Evolutionary conservation across 2,329 filamentous ascomycete genomes (phyloP).

Genomic region (Paracamarosporium sp.): DNA sequence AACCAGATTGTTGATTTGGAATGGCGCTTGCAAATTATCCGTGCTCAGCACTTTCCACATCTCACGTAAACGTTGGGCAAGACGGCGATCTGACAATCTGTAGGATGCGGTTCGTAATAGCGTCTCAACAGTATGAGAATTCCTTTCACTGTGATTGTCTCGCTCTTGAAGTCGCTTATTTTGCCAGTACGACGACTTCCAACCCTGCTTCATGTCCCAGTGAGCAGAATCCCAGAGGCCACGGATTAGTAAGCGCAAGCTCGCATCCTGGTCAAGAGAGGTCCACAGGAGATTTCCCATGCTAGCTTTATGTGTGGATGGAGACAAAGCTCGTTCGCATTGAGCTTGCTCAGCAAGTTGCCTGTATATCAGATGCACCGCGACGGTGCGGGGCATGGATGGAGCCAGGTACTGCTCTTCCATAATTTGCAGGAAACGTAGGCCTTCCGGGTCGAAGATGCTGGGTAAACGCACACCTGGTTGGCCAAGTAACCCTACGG

Average conservation of each 20-base stretch:
- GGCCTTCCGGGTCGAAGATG: conserved; percentile 15
- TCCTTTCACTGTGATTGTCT: not conserved
- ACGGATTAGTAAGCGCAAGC: conserved; percentile 19
- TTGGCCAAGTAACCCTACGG: not conserved
- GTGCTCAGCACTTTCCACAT: conserved; percentile 7
- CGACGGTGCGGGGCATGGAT: conserved; percentile 8
- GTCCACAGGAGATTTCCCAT: no score
- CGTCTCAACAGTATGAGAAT: not conserved
- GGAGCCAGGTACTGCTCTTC: conserved; percentile 8
- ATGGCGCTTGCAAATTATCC: not conserved
- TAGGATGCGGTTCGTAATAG: conserved; percentile 6
- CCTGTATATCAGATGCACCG: conserved; percentile 14
- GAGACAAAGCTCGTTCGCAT: conserved; percentile 1
- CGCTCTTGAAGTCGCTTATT: not conserved
- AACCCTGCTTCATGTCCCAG: not conserved
- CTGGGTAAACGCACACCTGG: conserved; percentile 3
- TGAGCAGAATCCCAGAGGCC: conserved; percentile 16
- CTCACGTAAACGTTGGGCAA: conserved; percentile 5
- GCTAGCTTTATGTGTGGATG: not conserved
- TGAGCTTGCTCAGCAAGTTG: conserved; percentile 18
- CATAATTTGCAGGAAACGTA: conserved; percentile 20
- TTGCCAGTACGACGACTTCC: not conserved
- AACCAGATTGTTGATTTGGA: not conserved
- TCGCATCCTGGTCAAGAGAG: conserved; percentile 11
- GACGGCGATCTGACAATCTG: conserved; percentile 12